A percentile compares a stretch with the other conserved stretches of the same genome.
Evolutionary conservation across 331 rosid genomes (phyloP).

Genomic region (Telfairia occidentalis): DNA sequence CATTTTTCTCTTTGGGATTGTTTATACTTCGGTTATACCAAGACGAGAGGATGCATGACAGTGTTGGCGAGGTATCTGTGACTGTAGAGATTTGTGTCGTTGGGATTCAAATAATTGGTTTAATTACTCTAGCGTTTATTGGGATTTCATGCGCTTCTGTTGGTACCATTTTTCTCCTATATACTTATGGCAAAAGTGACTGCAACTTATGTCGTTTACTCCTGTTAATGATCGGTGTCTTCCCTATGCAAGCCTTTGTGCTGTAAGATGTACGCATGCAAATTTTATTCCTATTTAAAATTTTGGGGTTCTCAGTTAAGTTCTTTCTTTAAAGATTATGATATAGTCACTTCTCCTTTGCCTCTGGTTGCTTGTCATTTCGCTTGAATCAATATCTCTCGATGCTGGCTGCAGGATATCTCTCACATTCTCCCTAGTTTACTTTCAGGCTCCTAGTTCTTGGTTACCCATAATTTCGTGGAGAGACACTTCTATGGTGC

Average conservation of each 20-base stretch:
- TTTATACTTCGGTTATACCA: background rate
- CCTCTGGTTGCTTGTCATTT: background rate
- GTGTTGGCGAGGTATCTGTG: background rate
- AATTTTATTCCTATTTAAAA: background rate
- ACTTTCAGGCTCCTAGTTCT: background rate
- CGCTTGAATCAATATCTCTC: background rate
- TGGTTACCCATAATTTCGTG: background rate
- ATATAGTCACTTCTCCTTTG: background rate
- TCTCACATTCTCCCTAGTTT: background rate
- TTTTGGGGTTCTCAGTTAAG: background rate
- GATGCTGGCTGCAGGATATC: background rate
- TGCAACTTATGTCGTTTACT: background rate
- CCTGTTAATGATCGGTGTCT: background rate
- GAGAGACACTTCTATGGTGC: background rate
- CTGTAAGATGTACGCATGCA: background rate
- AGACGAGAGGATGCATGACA: background rate
- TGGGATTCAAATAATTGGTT: background rate
- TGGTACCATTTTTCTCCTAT: background rate
- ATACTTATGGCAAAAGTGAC: background rate
- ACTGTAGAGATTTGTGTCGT: background rate
- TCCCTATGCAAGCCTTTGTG: background rate
- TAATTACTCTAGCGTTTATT: background rate
- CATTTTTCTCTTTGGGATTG: background rate
- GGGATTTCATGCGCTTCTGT: background rate
- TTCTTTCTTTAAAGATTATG: background rate